Base-by-base conservation (phyloP, 768 basidiomycete genomes). In the Inosperma sp. region DNA sequence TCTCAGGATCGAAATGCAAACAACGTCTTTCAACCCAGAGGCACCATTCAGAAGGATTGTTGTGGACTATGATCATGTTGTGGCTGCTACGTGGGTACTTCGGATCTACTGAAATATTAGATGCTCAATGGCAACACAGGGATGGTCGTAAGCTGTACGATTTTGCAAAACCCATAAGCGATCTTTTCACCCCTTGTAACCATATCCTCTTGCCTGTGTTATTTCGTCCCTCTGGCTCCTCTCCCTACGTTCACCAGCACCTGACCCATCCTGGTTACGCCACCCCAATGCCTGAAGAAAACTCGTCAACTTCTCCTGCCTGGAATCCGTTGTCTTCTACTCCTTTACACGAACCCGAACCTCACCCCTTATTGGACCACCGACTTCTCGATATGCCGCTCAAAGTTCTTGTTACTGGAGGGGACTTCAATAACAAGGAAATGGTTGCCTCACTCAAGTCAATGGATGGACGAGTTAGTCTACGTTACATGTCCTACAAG, bases 21-120 rank as follows among this genome's bases (percentile, higher is more conserved):
- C 43, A 7, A 13, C n/a, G 10, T 3, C 27, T 25, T 48, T 19
- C 25, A 34, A 46, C 8, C 33, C 36, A 8, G 17, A 36, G 4
- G 26, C 23, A n/a, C 29, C 55, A 36, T 37, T 56, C 22, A 21
- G 22, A 39, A 34, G 39, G 27, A 43, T 55, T 5, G 17, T 19
- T 21, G 22, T 52, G 17, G 50, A 55, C 40, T 52, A 48, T 7
- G 50, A 57, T 16, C 50, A 40, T 13, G 45, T 57, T 7, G n/a
- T 51, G 14, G 50, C 43, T 1, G 31, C 37, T 5, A 36, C 22
- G 48, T 49, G 21, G 5, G 2, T 34, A 3, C 10, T 35, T 35
- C 34, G 14, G 34, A 14, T 29, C 26, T 23, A 13, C 16, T 35
- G 30, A 36, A 3, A 23, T 35, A 31, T 22, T 47, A 36, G 22